Conservation (phyloP, 2,329 filamentous ascomycete species). For the Penicillium sp. region DNA sequence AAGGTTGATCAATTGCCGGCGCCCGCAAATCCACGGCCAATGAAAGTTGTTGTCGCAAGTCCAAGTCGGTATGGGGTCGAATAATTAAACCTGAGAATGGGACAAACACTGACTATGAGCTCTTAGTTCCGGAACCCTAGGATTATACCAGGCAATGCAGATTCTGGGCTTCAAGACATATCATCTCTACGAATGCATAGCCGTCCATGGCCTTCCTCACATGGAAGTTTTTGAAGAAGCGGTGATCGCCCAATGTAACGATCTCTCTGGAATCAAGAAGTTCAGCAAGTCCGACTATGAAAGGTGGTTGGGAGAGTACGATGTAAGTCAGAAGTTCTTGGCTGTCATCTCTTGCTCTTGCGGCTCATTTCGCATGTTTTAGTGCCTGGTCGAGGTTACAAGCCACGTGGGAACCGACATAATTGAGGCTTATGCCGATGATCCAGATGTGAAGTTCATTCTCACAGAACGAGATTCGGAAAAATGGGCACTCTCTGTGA, state of each 20-base stretch:
- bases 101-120: neutral
- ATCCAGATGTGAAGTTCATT: constrained; percentile 29
- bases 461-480: constrained; percentile 24
- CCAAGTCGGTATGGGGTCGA: constrained; percentile 21
- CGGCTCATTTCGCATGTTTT: neutral
- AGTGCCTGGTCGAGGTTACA: constrained; percentile 27
- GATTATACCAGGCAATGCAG: constrained; percentile 23
- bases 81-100: neutral
- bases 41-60: constrained; percentile 27
- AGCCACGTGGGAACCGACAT: constrained; percentile 20
- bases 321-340: neutral
- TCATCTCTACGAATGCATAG: constrained; percentile 21
- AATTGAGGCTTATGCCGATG: constrained; percentile 19
- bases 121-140: constrained; percentile 25
- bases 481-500: constrained; percentile 25
- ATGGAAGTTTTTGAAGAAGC: constrained; percentile 21
- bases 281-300: constrained; percentile 5
- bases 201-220: constrained; percentile 10
- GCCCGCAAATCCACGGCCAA: constrained; percentile 17
- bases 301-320: constrained; percentile 17
- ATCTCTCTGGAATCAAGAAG: constrained; percentile 6
- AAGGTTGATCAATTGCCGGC: constrained; percentile 19
- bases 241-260: constrained; percentile 21
- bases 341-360: neutral
- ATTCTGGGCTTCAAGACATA: constrained; percentile 28